Evolutionary conservation across 2,329 filamentous ascomycete genomes (phyloP), one percentile per base, ranked within the genome.

Genomic region (Catunica adiposa): DNA sequence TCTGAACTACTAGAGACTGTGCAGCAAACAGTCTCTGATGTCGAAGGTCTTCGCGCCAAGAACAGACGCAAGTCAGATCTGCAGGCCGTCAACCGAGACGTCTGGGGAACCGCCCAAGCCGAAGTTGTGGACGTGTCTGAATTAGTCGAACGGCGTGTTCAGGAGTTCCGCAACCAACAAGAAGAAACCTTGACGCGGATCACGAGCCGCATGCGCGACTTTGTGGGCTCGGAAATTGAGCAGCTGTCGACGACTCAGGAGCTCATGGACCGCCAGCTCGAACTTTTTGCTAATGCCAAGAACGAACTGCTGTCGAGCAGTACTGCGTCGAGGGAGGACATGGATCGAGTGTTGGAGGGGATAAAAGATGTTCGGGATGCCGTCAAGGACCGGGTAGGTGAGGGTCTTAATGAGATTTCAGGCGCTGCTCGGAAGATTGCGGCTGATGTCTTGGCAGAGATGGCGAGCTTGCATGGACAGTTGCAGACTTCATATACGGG

Each of bases 271-370:
- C 74, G 82, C 48, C 85, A 89, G 63, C 74, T 84, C 7, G 70
- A 75, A 6, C 74, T 75, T 0, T 88, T 95, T 62, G 74, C 80
- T 40, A 72, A 75, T 17, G 86, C 84, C 0, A 82, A 83, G 66
- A 72, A 74, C 53, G 78, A 84, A 61, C 76, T 94, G 15, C 75
- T 84, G 25, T 72, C 78, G 44, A 82, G 85, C 63, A 84, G 82
- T 56, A 73, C 76, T 23, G 73, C 76, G 59, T 84, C 88, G 2
- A 86, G 84, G 63, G 81, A 89, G 51, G 84, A 89, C 56, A 89
- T 96, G 86, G 89, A 96, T 62, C 73, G 79, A n/a, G 83, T 95
- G 1, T 74, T 98, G 8, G 86, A 92, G 63, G 90, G 53, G 17
- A 57, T 57, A 6, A 53, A 94, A 65, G 80, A 79, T n/a, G 75